phyloP scores from a whole-genome alignment of 2,329 filamentous ascomycete species.

The Rutstroemia sp. region DNA sequence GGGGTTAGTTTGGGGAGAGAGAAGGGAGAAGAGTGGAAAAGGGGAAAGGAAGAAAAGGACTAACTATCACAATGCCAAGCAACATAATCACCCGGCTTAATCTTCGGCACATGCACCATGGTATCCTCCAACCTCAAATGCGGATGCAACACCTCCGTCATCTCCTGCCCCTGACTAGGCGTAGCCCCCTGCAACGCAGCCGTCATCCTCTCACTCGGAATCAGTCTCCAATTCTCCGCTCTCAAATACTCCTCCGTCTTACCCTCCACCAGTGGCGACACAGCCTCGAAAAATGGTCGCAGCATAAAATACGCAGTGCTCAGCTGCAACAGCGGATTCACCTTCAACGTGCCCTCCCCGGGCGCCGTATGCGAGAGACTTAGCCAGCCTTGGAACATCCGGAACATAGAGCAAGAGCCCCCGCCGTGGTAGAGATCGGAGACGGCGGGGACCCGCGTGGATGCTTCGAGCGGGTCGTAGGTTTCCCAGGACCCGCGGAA shows the following conservation, averaged over 20 bases:
- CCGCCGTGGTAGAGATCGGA: conserved; percentile 74
- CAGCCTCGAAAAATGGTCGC: conserved; percentile 65
- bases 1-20: neutral
- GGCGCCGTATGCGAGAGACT: conserved; percentile 67
- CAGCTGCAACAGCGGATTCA: conserved; percentile 70
- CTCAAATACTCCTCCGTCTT: conserved; percentile 15
- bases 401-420: conserved; percentile 76
- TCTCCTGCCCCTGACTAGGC: conserved; percentile 55
- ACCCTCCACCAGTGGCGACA: conserved; percentile 36
- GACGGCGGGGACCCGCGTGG: conserved; percentile 57
- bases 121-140: conserved; percentile 52
- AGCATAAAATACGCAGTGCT: conserved; percentile 76
- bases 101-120: conserved; percentile 58
- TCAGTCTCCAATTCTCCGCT: conserved; percentile 50
- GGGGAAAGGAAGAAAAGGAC: neutral
- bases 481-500: conserved; percentile 70
- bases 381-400: conserved; percentile 88
- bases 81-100: conserved; percentile 61
- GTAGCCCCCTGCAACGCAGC: conserved; percentile 61
- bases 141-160: conserved; percentile 52
- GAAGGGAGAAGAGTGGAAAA: neutral
- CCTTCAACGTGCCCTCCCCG: conserved; percentile 69
- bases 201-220: conserved; percentile 31
- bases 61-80: conserved; percentile 46
- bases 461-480: conserved; percentile 77